A percentile compares a stretch with the other conserved stretches of the same genome.
Conservation (phyloP, 148 eudicot species). For the Persicaria tinctoria region DNA sequence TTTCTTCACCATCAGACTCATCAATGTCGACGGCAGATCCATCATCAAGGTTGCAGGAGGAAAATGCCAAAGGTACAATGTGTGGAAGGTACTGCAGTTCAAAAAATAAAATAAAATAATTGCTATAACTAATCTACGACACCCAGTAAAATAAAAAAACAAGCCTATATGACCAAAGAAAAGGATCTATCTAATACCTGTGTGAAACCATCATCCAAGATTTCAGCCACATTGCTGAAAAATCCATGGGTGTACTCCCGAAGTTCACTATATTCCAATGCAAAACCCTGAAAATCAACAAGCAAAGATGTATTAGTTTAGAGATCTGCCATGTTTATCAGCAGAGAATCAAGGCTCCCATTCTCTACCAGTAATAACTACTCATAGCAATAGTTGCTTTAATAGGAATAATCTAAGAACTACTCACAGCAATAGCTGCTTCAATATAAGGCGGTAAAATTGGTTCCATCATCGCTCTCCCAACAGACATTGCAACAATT, state of each 20-base stretch:
- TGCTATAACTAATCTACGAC: not conserved
- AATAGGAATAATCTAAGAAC: not conserved
- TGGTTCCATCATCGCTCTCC: conserved; percentile 84
- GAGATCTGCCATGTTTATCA: not conserved
- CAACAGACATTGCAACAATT: conserved; percentile 91
- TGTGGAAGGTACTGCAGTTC: conserved; percentile 82
- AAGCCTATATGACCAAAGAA: not conserved
- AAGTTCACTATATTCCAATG: conserved; percentile 85
- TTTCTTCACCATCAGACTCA: conserved; percentile 84
- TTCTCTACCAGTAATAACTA: not conserved
- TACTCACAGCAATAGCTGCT: conserved; percentile 83
- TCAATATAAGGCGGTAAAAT: conserved; percentile 87
- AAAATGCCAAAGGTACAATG: conserved; percentile 79
- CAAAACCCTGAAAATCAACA: conserved; percentile 54
- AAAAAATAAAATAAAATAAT: conserved; percentile 9
- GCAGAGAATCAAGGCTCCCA: not conserved
- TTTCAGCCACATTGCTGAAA: conserved; percentile 94
- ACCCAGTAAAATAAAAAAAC: not conserved
- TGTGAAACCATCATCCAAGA: conserved; percentile 79
- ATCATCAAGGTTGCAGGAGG: conserved; percentile 96
- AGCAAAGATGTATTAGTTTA: conserved; percentile 1
- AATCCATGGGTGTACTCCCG: conserved; percentile 97
- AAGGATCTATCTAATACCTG: conserved; percentile 38
- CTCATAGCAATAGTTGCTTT: conserved; percentile 5
- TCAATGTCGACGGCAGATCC: conserved; percentile 89